phyloP scores from a whole-genome alignment of 1,284 basidiomycete genomes.

The Tilletia indica region DNA sequence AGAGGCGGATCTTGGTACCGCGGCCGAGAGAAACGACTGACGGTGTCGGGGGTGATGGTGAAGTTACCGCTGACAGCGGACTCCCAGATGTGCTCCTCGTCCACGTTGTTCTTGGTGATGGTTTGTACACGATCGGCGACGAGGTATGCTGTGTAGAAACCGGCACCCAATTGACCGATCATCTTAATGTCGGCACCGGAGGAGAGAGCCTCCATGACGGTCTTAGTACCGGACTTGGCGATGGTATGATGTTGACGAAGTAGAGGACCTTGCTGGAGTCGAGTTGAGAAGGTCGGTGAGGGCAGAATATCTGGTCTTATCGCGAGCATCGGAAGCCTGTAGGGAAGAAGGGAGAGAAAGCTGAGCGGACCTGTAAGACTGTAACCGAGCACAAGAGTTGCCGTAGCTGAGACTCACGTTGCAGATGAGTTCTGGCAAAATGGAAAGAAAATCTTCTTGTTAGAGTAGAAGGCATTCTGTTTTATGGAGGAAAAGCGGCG shows the following conservation, averaged over 20 bases:
- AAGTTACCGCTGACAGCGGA: slow-evolving; percentile 98
- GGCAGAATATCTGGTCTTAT: slow-evolving; percentile 55
- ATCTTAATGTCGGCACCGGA: slow-evolving; percentile 70
- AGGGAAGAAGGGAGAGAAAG: background rate
- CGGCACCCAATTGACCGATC: slow-evolving; percentile 88
- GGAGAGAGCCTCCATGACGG: slow-evolving; percentile 86
- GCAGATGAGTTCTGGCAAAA: slow-evolving; percentile 55
- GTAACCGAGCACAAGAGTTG: no score
- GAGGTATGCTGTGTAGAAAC: slow-evolving; percentile 99
- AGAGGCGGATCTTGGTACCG: slow-evolving; percentile 91
- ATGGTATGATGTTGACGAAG: slow-evolving; percentile 97
- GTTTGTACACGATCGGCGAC: slow-evolving; percentile 97
- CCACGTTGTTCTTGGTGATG: slow-evolving; percentile 99
- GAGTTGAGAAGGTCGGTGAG: slow-evolving; percentile 53
- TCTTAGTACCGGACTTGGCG: slow-evolving; percentile 93
- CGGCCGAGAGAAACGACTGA: slow-evolving; percentile 87
- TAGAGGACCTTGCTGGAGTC: slow-evolving; percentile 54
- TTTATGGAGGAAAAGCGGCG: background rate
- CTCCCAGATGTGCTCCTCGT: slow-evolving; percentile 99
- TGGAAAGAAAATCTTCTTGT: slow-evolving; percentile 52
- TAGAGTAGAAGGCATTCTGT: slow-evolving; percentile 52
- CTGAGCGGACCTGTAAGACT: no score
- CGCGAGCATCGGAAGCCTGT: slow-evolving; percentile 52
- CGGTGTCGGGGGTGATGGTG: slow-evolving; percentile 91
- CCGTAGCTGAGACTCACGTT: slow-evolving; percentile 34